Evolutionary conservation across 2,329 filamentous ascomycete genomes (phyloP).

Genomic region (Teratosphaeria nubilosa): DNA sequence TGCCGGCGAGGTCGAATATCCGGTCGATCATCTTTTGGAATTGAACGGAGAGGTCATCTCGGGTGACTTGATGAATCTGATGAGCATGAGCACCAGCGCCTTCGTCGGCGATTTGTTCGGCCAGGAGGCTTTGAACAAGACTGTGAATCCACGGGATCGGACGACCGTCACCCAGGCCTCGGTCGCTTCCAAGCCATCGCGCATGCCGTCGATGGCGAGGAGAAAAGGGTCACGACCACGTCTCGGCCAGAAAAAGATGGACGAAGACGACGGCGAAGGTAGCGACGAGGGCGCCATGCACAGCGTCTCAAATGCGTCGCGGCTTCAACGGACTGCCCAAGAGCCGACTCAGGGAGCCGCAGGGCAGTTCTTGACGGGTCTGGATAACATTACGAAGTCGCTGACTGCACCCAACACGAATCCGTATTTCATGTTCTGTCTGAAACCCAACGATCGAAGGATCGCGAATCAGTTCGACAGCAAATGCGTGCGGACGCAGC

Average conservation of each 20-base stretch:
- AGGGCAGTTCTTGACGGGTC: slow-evolving; percentile 77
- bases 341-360: slow-evolving; percentile 71
- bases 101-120: slow-evolving; percentile 88
- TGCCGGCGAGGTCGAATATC: slow-evolving; percentile 92
- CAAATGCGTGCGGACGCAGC: slow-evolving; percentile 90
- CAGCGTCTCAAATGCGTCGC: slow-evolving; percentile 26
- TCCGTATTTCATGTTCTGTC: slow-evolving; percentile 89
- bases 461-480: slow-evolving; percentile 99
- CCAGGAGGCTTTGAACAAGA: slow-evolving; percentile 86
- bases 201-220: slow-evolving; percentile 85
- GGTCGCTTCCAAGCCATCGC: slow-evolving; percentile 87
- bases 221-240: slow-evolving; percentile 52
- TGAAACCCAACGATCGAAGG: slow-evolving; percentile 92
- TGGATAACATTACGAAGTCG: slow-evolving; percentile 85
- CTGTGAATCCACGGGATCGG: slow-evolving; percentile 86
- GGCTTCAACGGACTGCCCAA: slow-evolving; percentile 22
- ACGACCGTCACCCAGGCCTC: slow-evolving; percentile 90
- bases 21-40: slow-evolving; percentile 75
- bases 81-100: slow-evolving; percentile 75
- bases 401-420: slow-evolving; percentile 76
- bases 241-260: slow-evolving; percentile 26
- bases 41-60: slow-evolving; percentile 96
- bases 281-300: slow-evolving; percentile 25
- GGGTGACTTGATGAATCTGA: slow-evolving; percentile 87
- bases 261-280: slow-evolving; percentile 35